A percentile compares a stretch with the other conserved stretches of the same genome.
Conservation (phyloP, 495 filamentous ascomycete genomes). For the Tetracladium marchalianum region DNA sequence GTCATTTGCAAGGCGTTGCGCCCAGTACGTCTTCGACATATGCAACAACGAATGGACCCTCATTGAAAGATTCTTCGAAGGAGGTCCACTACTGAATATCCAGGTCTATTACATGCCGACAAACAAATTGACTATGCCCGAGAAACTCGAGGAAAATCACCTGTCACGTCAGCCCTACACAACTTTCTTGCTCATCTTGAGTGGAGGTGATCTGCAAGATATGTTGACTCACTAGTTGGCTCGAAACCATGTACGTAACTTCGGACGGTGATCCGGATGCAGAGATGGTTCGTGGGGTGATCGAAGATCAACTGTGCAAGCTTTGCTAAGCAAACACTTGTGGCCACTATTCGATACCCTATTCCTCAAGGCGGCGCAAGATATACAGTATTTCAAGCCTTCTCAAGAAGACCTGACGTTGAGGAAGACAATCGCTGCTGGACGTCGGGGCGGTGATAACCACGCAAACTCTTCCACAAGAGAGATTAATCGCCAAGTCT, state of each 20-base stretch:
- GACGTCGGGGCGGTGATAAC: constrained; percentile 32
- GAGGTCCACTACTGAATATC: constrained; percentile 38
- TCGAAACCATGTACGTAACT: constrained; percentile 73
- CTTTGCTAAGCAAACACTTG: constrained; percentile 41
- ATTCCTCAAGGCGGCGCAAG: constrained; percentile 35
- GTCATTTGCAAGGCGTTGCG: constrained; percentile 34
- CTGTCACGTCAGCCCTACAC: constrained; percentile 23
- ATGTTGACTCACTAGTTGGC: constrained; percentile 69
- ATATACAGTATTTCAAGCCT: constrained; percentile 61
- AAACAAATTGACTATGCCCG: constrained; percentile 30
- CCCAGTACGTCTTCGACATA: constrained; percentile 33
- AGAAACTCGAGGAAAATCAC: constrained; percentile 30
- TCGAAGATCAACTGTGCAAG: constrained; percentile 53
- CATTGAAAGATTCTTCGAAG: constrained; percentile 36
- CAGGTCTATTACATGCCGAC: constrained; percentile 28
- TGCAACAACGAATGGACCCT: constrained; percentile 37
- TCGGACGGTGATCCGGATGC: constrained; percentile 56
- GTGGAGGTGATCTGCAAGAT: constrained; percentile 36
- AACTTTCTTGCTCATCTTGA: constrained; percentile 33
- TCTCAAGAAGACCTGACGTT: constrained; percentile 53
- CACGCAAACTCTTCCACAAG: constrained; percentile 29
- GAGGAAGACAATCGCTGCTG: constrained; percentile 30
- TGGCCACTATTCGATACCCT: constrained; percentile 40
- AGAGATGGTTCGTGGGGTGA: constrained; percentile 66
- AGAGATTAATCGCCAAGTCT: constrained; percentile 34